These are phyloP conservation scores for Tolypocladium pustulatum DNA, from an alignment of 2,329 filamentous ascomycete genomes.

Conservation along the genomic window DNA sequence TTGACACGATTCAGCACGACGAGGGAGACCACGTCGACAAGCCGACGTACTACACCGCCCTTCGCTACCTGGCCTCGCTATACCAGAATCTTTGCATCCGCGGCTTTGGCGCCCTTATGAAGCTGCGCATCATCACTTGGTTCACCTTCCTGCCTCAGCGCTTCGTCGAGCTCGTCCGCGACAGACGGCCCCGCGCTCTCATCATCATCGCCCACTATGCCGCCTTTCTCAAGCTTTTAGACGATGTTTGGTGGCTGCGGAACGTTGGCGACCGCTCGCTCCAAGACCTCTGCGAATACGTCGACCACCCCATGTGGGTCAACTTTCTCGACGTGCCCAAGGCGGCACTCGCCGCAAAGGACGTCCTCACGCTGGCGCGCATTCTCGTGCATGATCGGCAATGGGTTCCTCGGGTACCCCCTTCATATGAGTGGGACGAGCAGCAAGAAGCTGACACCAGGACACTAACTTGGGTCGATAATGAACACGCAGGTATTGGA, in stretches of 20 bases:
- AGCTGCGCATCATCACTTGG: constrained; percentile 40
- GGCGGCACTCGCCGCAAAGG: constrained; percentile 24
- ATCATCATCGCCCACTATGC: constrained; percentile 43
- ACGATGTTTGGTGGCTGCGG: constrained; percentile 37
- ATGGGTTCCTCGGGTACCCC: constrained; percentile 20
- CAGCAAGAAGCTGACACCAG: background rate
- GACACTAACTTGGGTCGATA: constrained; percentile 4
- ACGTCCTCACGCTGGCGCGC: constrained; percentile 24
- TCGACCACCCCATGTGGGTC: constrained; percentile 26
- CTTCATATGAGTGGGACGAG: background rate
- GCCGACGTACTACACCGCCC: constrained; percentile 32
- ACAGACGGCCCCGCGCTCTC: constrained; percentile 33
- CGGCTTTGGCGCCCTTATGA: constrained; percentile 33
- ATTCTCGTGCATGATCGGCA: constrained; percentile 32
- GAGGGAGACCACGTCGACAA: constrained; percentile 30
- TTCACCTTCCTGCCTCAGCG: constrained; percentile 36
- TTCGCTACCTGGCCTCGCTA: constrained; percentile 40
- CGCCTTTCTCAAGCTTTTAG: constrained; percentile 35
- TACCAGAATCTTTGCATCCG: constrained; percentile 33
- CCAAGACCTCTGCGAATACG: constrained; percentile 26
- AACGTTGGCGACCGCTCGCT: constrained; percentile 36
- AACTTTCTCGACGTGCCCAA: constrained; percentile 21
- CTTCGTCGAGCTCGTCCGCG: constrained; percentile 33
- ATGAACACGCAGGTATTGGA: constrained; percentile 1
- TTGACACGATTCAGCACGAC: constrained; percentile 29